Evolutionary conservation across 2,329 filamentous ascomycete species (phyloP), one percentile per base, ranked within the genome.

Genomic region (Pezicula radicicola): DNA sequence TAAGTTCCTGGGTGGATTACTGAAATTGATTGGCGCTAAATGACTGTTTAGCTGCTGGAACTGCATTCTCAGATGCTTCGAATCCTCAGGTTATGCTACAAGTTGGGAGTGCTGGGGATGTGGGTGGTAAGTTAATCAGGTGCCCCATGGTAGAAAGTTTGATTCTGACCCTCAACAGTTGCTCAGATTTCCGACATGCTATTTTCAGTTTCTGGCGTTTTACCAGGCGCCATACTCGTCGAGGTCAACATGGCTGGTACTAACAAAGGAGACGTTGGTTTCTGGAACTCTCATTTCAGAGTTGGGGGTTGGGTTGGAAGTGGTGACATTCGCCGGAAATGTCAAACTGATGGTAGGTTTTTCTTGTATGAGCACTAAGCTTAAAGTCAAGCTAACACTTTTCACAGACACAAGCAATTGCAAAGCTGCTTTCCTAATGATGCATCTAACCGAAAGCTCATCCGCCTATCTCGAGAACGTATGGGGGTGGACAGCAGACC

Each of bases 151-250:
- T 8, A 30, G 10, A 6, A 15, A 27, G 25, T 30, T 27, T 8
- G 27, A 4, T n/a, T 7, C 42, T 45, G 27, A 45, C 27, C 27
- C 9, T 27, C n/a, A 19, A 15, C n/a, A 45, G 60, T 73, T 3
- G 75, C 72, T 3, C 72, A 81, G 54, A 72, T 81, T 40, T 72
- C 70, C 28, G 77, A 81, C 51, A 74, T 82, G 67, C 64, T 76
- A 3, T 75, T 83, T 61, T 76, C 76, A 1, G 74, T 75, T 7
- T 66, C 67, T 4, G 75, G 77, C 28, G 63, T 75, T 1, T 68
- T 77, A 1, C 60, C 66, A 6, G 71, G 70, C 9, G 49, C 45
- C 15, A 48, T 55, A 3, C 40, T 56, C 6, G 25, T 59, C 6
- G 48, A 57, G 47, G 46, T 55, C 28, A 60, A 60, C 40, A 57